phyloP scores from a whole-genome alignment of 2,329 filamentous ascomycete species.

The Stagonosporopsis rhizophila region DNA sequence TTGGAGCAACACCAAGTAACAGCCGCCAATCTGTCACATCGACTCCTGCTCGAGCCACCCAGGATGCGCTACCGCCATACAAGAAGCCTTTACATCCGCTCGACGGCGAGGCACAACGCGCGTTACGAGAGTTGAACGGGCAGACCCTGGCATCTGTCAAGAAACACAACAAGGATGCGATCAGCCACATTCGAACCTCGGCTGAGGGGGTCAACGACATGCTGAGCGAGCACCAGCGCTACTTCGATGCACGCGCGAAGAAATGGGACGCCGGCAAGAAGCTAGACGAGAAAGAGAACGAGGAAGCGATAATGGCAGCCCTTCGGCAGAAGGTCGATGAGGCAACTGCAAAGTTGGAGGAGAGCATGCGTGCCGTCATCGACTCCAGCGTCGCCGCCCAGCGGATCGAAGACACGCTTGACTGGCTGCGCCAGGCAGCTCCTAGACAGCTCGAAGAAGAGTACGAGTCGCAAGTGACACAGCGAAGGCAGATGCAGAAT shows the following conservation, averaged over 20 bases:
- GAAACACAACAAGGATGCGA: constrained; percentile 57
- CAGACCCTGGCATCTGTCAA: constrained; percentile 55
- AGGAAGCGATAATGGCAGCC: constrained; percentile 49
- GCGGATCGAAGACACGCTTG: constrained; percentile 54
- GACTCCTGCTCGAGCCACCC: constrained; percentile 18
- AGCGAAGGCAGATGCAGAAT: constrained; percentile 28
- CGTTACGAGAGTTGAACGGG: constrained; percentile 55
- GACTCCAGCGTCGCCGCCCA: constrained; percentile 61
- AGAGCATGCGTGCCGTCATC: constrained; percentile 63
- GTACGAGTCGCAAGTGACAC: constrained; percentile 46
- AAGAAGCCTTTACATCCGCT: constrained; percentile 62
- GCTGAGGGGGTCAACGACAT: constrained; percentile 65
- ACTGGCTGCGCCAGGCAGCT: constrained; percentile 50
- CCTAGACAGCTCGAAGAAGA: constrained; percentile 39
- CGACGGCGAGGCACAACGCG: constrained; percentile 54
- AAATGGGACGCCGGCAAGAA: constrained; percentile 46
- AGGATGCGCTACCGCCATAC: constrained; percentile 57
- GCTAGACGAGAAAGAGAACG: constrained; percentile 50
- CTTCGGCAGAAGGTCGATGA: constrained; percentile 55
- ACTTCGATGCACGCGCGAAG: constrained; percentile 43
- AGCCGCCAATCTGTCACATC: constrained; percentile 22
- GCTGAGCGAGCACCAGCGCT: constrained; percentile 50
- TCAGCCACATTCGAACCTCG: constrained; percentile 55
- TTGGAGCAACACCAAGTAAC: constrained; percentile 24
- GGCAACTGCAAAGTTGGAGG: constrained; percentile 64